Conservation (phyloP, 2,329 filamentous ascomycete genomes). For the Nemania diffusa region DNA sequence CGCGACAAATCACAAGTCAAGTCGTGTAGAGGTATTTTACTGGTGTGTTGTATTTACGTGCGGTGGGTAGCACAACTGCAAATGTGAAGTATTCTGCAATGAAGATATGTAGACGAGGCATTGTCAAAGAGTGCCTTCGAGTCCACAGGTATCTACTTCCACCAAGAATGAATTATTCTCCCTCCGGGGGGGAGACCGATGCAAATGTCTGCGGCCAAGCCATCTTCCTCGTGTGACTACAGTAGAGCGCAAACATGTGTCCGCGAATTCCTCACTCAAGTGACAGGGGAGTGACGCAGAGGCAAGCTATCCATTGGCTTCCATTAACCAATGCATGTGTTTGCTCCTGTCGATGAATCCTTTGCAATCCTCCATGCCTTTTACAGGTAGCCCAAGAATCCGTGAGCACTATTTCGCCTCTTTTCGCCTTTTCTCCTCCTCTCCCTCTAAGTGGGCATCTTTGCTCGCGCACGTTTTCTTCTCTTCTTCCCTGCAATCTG, state of each 20-base stretch:
- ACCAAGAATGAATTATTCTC: conserved; percentile 41
- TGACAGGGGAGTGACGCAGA: conserved; percentile 13
- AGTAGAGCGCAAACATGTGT: conserved; percentile 21
- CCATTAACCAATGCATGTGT: conserved; percentile 19
- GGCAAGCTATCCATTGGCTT: conserved; percentile 20
- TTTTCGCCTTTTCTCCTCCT: conserved; percentile 38
- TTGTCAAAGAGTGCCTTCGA: conserved; percentile 32
- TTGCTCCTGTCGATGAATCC: conserved; percentile 30
- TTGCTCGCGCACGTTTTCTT: conserved; percentile 40
- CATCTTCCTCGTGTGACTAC: conserved; percentile 26
- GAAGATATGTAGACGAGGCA: conserved; percentile 36
- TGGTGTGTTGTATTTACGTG: conserved; percentile 39
- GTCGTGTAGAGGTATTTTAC: conserved; percentile 17
- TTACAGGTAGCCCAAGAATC: conserved; percentile 27
- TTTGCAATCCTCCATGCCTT: conserved; percentile 26
- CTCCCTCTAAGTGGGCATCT: conserved; percentile 33
- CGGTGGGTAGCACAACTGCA: conserved; percentile 34
- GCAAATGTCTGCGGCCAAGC: conserved; percentile 29
- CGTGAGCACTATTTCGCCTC: conserved; percentile 40
- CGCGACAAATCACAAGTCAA: not conserved
- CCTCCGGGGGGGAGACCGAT: conserved; percentile 30
- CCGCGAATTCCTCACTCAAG: conserved; percentile 22
- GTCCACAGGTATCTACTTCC: conserved; percentile 42
- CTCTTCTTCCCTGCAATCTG: conserved; percentile 45
- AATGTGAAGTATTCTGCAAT: conserved; percentile 30